Conservation (phyloP, 495 filamentous ascomycete species). For the Aspergillus haitiensis region DNA sequence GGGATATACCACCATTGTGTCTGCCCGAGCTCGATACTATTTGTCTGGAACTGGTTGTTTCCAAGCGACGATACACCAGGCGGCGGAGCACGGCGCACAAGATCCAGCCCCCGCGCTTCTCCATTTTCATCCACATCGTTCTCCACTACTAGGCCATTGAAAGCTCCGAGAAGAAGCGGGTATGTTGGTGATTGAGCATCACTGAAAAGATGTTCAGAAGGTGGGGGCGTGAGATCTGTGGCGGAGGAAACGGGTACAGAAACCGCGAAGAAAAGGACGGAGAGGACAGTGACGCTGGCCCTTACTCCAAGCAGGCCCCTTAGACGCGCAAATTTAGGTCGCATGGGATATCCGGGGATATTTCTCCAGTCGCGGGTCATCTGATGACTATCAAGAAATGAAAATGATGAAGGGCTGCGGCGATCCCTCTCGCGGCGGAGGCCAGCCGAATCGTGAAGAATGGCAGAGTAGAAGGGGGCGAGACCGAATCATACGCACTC, state of each 20-base stretch:
- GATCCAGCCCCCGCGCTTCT: constrained; percentile 54
- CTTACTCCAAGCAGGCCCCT: constrained; percentile 71
- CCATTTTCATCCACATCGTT: constrained; percentile 32
- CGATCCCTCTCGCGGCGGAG: constrained; percentile 15
- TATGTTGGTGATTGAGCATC: constrained; percentile 24
- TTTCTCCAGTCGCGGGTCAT: constrained; percentile 2
- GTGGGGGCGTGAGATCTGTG: constrained; percentile 45
- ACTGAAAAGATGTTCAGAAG: constrained; percentile 37
- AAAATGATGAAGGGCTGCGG: background rate
- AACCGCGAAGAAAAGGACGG: constrained; percentile 57
- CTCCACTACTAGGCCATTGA: constrained; percentile 37
- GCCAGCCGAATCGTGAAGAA: constrained; percentile 20
- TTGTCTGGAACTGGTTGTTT: constrained; percentile 61
- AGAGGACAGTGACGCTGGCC: constrained; percentile 54
- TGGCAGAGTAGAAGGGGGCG: constrained; percentile 5
- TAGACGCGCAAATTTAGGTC: constrained; percentile 57
- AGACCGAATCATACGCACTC: constrained; percentile 8
- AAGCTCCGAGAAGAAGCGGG: constrained; percentile 33
- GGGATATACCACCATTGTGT: constrained; percentile 59
- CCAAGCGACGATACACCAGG: constrained; percentile 48
- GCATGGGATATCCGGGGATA: constrained; percentile 49
- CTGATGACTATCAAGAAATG: background rate
- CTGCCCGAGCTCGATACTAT: constrained; percentile 58
- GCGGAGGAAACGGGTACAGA: constrained; percentile 58
- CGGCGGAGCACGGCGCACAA: constrained; percentile 60